phyloP scores from a whole-genome alignment of 1,284 basidiomycete species.

The Xerocomus amazonicus region DNA sequence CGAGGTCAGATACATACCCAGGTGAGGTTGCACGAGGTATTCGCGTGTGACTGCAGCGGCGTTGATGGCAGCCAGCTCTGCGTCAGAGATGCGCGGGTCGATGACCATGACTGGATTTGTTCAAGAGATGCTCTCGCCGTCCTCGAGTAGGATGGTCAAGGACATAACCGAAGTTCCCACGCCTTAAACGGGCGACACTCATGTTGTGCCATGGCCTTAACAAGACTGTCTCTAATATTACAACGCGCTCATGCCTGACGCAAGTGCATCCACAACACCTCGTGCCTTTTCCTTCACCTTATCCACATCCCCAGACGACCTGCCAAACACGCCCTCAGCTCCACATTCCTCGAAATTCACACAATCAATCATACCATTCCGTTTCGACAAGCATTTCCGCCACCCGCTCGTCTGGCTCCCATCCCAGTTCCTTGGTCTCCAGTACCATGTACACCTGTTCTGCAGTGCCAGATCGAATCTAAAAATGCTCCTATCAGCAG shows the following conservation, averaged over 20 bases:
- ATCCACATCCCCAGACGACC: constrained; percentile 40
- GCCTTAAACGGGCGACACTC: constrained; percentile 8
- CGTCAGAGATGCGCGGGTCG: constrained; percentile 64
- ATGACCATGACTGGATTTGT: constrained; percentile 40
- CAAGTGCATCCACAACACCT: constrained; percentile 29
- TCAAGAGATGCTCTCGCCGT: constrained; percentile 6
- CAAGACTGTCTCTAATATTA: constrained; percentile 10
- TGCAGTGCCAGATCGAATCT: constrained; percentile 78
- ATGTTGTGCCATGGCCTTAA: neutral
- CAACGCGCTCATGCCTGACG: constrained; percentile 27
- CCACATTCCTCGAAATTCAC: constrained; percentile 17
- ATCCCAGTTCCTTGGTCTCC: constrained; percentile 62
- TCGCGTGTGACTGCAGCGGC: constrained; percentile 83
- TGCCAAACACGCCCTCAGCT: constrained; percentile 35
- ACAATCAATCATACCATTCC: constrained; percentile 56
- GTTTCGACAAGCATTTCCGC: constrained; percentile 81
- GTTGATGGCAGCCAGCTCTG: constrained; percentile 79
- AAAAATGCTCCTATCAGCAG: constrained; percentile 7
- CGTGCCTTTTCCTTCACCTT: constrained; percentile 36
- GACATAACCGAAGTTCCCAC: constrained; percentile 24
- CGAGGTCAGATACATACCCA: constrained; percentile 57
- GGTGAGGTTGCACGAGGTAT: constrained; percentile 83
- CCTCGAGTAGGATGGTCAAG: constrained; percentile 9
- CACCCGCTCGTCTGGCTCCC: constrained; percentile 57
- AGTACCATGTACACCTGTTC: constrained; percentile 77